phyloP scores from a whole-genome alignment of 441 rosid genomes.

The Adansonia gregorii region DNA sequence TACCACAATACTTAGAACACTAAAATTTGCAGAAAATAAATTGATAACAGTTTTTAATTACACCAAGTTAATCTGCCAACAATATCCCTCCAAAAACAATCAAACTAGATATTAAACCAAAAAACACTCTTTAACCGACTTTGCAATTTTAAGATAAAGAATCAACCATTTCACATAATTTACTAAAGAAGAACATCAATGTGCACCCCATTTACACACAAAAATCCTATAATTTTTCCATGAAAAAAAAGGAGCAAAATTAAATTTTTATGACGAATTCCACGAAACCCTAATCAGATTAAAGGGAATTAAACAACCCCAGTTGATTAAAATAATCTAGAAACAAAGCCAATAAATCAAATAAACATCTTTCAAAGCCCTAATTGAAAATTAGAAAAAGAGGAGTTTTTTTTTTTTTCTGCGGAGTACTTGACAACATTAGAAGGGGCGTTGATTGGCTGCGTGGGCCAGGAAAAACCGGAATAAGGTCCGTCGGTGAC shows the following conservation, averaged over 20 bases:
- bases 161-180: constrained; percentile 1
- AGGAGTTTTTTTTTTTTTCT: background rate
- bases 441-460: constrained; percentile 54
- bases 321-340: background rate
- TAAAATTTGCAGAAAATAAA: background rate
- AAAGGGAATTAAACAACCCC: constrained; percentile 5
- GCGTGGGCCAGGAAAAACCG: constrained; percentile 72
- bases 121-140: background rate
- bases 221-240: background rate
- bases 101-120: background rate
- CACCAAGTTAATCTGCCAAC: background rate
- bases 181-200: background rate
- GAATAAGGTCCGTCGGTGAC: constrained; percentile 55
- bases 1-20: too few relatives aligned
- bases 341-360: background rate
- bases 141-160: background rate
- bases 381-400: constrained; percentile 2
- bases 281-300: background rate
- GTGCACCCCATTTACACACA: background rate
- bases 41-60: background rate
- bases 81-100: background rate
- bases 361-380: constrained; percentile 1
- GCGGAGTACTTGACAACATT: constrained; percentile 52
- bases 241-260: background rate
- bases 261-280: background rate